phyloP scores from a whole-genome alignment of 2,329 filamentous ascomycete species.

The Beauveria varroae region DNA sequence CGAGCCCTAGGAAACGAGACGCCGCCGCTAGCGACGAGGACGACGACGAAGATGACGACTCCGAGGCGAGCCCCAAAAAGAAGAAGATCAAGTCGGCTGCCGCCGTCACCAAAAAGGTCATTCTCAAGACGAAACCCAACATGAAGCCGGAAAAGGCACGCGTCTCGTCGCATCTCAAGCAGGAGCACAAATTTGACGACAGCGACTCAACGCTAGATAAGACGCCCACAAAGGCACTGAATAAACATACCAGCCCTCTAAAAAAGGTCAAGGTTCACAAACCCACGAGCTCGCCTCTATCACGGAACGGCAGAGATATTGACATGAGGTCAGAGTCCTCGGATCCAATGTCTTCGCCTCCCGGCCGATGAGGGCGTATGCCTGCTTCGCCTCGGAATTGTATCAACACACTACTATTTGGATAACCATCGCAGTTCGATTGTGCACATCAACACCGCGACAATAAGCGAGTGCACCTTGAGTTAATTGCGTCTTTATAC shows the following conservation, averaged over 20 bases:
- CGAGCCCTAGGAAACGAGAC: constrained; percentile 51
- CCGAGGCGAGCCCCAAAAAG: constrained; percentile 47
- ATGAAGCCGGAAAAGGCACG: constrained; percentile 51
- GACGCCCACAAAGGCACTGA: constrained; percentile 27
- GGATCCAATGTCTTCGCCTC: constrained; percentile 48
- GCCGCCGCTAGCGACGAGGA: constrained; percentile 38
- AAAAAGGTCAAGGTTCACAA: constrained; percentile 40
- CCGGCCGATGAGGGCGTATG: constrained; percentile 15
- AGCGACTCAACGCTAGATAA: constrained; percentile 18
- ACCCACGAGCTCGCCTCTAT: constrained; percentile 40
- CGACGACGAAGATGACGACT: constrained; percentile 44
- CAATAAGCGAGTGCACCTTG: background rate
- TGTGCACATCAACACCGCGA: background rate
- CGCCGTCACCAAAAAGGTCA: constrained; percentile 42
- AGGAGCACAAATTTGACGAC: constrained; percentile 36
- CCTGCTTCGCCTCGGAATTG: background rate
- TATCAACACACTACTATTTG: constrained; percentile 3
- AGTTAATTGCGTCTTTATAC: background rate
- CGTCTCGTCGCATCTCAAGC: constrained; percentile 40
- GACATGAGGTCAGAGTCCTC: constrained; percentile 51
- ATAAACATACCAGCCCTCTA: constrained; percentile 31
- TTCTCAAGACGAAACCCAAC: constrained; percentile 44
- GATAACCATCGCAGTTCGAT: constrained; percentile 4
- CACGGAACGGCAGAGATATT: constrained; percentile 41
- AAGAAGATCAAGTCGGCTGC: constrained; percentile 46